phyloP scores from a whole-genome alignment of 1,139 yeast species.

The Saccharomyces hybrid region DNA sequence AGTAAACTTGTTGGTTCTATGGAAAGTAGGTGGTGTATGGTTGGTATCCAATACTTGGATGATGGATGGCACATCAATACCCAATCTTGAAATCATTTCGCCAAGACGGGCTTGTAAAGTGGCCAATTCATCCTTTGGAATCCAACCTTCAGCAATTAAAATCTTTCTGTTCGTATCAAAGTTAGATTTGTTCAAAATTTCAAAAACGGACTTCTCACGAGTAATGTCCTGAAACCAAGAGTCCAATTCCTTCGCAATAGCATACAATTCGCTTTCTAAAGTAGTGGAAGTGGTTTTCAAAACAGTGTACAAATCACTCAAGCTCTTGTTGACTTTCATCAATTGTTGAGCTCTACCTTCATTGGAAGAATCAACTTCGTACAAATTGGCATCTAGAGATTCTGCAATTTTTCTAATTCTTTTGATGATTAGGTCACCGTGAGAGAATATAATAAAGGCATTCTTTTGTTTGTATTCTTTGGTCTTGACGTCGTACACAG shows the following conservation, averaged over 20 bases:
- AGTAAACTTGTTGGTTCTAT: constrained; percentile 86
- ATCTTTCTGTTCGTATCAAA: constrained; percentile 81
- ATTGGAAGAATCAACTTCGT: constrained; percentile 56
- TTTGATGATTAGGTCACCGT: constrained; percentile 64
- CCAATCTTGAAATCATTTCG: constrained; percentile 46
- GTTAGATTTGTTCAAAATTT: constrained; percentile 70
- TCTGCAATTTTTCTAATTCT: constrained; percentile 72
- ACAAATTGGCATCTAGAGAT: constrained; percentile 74
- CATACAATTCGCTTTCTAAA: constrained; percentile 64
- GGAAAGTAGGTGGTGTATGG: constrained; percentile 88
- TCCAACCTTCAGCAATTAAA: constrained; percentile 97
- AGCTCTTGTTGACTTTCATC: constrained; percentile 47
- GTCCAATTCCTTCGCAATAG: constrained; percentile 65
- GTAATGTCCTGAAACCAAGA: constrained; percentile 59
- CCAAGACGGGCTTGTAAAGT: constrained; percentile 52
- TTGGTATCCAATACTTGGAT: constrained; percentile 75
- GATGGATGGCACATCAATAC: constrained; percentile 49
- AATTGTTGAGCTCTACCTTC: constrained; percentile 53
- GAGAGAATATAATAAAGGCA: constrained; percentile 79
- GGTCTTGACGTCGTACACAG: constrained; percentile 44
- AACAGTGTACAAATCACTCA: constrained; percentile 61
- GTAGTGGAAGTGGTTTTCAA: constrained; percentile 64
- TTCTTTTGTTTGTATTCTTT: constrained; percentile 51
- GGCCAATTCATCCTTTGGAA: constrained; percentile 52
- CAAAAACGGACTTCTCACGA: constrained; percentile 69